Evolutionary conservation across 2,329 filamentous ascomycete species (phyloP).

Genomic region (Paraphoma sp.): DNA sequence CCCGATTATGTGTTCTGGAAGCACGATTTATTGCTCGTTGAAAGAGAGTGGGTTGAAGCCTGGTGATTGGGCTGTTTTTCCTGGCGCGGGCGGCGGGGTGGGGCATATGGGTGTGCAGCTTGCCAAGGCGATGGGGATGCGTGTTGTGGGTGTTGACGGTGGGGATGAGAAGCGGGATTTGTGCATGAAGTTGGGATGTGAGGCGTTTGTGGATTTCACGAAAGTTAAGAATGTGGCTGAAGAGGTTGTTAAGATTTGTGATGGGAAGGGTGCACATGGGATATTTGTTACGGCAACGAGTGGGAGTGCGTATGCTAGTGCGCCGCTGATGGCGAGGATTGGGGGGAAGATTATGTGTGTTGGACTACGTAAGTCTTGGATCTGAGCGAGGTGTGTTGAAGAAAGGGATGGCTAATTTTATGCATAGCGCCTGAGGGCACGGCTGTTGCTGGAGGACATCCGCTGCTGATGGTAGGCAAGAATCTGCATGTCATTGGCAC

Average conservation of each 20-base stretch:
- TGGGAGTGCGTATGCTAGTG: slow-evolving; percentile 24
- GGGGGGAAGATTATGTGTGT: slow-evolving; percentile 59
- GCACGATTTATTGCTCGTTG: slow-evolving; percentile 62
- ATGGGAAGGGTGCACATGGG: slow-evolving; percentile 40
- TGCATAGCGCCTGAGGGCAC: slow-evolving; percentile 24
- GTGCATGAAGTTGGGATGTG: slow-evolving; percentile 32
- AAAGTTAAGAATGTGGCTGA: slow-evolving; percentile 28
- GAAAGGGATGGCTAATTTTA: slow-evolving; percentile 23
- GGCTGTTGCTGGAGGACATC: slow-evolving; percentile 28
- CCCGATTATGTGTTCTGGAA: slow-evolving; percentile 64
- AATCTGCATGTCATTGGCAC: slow-evolving; percentile 31
- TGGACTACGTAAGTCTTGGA: slow-evolving; percentile 48
- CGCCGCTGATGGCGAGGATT: slow-evolving; percentile 49
- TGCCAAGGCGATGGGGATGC: slow-evolving; percentile 41
- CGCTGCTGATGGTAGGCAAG: slow-evolving; percentile 28
- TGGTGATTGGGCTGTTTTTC: slow-evolving; percentile 60
- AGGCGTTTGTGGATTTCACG: slow-evolving; percentile 41
- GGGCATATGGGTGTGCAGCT: slow-evolving; percentile 62
- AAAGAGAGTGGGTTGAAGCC: slow-evolving; percentile 56
- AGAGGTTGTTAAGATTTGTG: slow-evolving; percentile 34
- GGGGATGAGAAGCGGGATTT: slow-evolving; percentile 32
- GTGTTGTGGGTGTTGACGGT: slow-evolving; percentile 35
- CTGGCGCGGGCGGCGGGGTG: slow-evolving; percentile 60
- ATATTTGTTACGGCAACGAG: slow-evolving; percentile 39
- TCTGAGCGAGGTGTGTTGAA: too few relatives aligned